Conservation (phyloP, 2,329 filamentous ascomycete species). For the Pseudocercospora vitis region DNA sequence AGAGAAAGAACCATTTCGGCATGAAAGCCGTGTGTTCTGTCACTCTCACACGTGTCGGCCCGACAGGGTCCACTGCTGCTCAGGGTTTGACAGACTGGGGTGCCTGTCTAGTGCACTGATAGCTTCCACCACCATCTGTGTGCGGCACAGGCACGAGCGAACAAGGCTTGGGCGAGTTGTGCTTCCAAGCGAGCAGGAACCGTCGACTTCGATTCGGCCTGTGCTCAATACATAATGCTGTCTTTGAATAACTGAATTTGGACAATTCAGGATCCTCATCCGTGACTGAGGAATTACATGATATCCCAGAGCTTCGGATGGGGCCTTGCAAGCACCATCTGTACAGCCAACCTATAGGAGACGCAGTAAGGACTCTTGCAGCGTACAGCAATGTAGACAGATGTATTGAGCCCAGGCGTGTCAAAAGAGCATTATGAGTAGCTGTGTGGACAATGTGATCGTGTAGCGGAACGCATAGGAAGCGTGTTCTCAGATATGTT, state of each 20-base stretch:
- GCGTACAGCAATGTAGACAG: too few species aligned
- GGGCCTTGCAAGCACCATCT: too few species aligned
- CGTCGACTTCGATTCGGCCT: conserved; percentile 1
- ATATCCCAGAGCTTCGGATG: too few species aligned
- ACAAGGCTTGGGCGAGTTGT: not conserved
- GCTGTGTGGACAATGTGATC: too few species aligned
- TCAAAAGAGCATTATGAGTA: too few species aligned
- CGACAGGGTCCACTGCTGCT: not conserved
- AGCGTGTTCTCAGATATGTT: too few species aligned
- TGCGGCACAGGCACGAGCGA: conserved; percentile 1
- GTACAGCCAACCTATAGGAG: too few species aligned
- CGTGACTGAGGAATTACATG: too few species aligned
- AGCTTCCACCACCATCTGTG: conserved; percentile 1
- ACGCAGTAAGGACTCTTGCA: too few species aligned
- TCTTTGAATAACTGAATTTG: too few species aligned
- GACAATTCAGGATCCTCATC: not conserved
- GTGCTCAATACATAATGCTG: not conserved
- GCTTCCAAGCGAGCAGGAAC: not conserved
- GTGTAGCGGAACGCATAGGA: too few species aligned
- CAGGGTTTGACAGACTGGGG: not conserved
- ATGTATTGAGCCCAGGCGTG: not conserved
- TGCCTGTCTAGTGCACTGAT: conserved; percentile 2
- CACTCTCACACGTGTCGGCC: not conserved
- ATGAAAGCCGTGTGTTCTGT: not conserved
- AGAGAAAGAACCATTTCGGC: not conserved